Conservation (phyloP, 352 stramenopile species). For the Phytopythium aichiense region DNA sequence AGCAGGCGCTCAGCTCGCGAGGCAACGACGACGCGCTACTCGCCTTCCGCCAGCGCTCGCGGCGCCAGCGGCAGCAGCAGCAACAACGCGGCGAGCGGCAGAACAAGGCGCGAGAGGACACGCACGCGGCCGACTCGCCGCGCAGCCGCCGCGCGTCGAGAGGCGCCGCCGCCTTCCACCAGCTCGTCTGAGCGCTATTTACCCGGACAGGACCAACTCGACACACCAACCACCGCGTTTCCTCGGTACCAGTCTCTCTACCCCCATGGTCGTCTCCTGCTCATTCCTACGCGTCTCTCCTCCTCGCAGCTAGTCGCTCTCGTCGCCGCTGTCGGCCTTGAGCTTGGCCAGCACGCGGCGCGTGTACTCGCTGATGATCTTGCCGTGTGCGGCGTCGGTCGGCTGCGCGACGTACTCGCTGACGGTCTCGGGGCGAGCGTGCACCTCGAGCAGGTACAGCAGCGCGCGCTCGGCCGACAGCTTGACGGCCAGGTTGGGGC, state of each 20-base stretch:
- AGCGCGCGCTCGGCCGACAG: constrained; percentile 79
- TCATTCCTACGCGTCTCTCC: background rate
- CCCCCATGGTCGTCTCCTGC: background rate
- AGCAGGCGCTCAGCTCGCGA: constrained; percentile 34
- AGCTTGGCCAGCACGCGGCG: constrained; percentile 86
- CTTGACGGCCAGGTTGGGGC: constrained; percentile 88
- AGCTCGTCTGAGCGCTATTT: constrained; percentile 5
- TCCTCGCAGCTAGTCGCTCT: constrained; percentile 48
- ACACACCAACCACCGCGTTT: background rate
- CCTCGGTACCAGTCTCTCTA: background rate
- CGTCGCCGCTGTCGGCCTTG: constrained; percentile 79
- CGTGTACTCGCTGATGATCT: constrained; percentile 85
- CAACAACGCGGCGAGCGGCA: constrained; percentile 1
- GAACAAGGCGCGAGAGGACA: background rate
- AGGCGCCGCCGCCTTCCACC: constrained; percentile 4
- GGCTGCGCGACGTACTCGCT: constrained; percentile 51
- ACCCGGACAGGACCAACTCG: background rate
- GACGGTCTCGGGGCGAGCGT: constrained; percentile 77
- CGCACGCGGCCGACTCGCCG: background rate
- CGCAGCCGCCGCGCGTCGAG: background rate
- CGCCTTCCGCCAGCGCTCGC: constrained; percentile 14
- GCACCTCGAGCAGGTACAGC: constrained; percentile 85
- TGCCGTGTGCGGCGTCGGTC: constrained; percentile 51
- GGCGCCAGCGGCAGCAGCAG: constrained; percentile 2
- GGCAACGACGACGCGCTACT: constrained; percentile 18